Base-by-base conservation (phyloP, 345 rosid species). In the Gossypium thurberi region DNA sequence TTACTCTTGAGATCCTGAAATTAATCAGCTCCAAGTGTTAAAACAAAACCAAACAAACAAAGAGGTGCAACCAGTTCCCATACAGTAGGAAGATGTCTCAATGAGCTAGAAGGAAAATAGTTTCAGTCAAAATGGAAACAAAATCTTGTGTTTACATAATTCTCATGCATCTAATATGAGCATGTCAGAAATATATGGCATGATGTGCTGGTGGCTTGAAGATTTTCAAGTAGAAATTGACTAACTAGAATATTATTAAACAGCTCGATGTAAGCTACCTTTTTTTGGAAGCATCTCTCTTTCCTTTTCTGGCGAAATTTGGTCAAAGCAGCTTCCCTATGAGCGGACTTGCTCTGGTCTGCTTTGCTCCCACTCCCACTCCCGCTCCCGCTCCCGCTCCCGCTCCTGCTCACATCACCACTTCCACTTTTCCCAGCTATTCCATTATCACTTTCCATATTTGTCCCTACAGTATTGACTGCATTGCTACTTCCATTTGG, bases 201-300 rank as follows among this genome's bases (percentile, higher is more conserved):
- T 26, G 8, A 25, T 67, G 10, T 48, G 71, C 71, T 47, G 20
- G 21, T 67, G 65, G 65, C 44, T 60, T 60, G 43, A 37, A 15
- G 46, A 46, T 12, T 42, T 47, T 46, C 14, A 14, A 66, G 42
- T 12, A 20, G 18, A 44, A 18, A 42, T 15, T 25, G 13, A 26
- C 58, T 68, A 50, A 8, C 21, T 48, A 0, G 3, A 8, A 11
- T n/a, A 37, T 42, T 12, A 71, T 55, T 37, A 55, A 44, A 58
- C 28, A 11, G 17, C 44, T 14, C 1, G 5, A 25, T 10, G 52
- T 23, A 23, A 15, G 33, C 62, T 77, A 84, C 85, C 83, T 78
- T 81, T 78, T 78, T 84, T 75, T 75, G 74, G 77, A 81, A 84
- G 76, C 83, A 84, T 79, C 84, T 81, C 42, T 78, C 81, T 12